A percentile compares a stretch with the other conserved stretches of the same genome.
Evolutionary conservation across 768 basidiomycete species (phyloP).

Genomic region (Cubamyces sp.): DNA sequence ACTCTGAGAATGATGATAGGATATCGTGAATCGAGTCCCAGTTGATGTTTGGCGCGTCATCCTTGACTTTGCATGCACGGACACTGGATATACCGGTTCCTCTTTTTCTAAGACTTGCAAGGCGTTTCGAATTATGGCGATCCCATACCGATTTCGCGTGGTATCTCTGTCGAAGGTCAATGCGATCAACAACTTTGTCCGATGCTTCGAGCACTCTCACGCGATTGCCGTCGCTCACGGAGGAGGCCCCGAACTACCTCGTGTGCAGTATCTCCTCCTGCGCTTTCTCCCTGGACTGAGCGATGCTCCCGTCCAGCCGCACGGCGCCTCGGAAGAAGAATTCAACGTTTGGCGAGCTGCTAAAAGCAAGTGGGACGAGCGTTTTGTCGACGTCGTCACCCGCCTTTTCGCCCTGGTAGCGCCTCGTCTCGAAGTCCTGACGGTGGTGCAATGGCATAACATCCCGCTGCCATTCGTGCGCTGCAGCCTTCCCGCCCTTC

Average conservation of each 20-base stretch:
- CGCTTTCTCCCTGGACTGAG: background rate
- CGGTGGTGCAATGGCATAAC: background rate
- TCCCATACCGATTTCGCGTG: background rate
- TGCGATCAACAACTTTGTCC: background rate
- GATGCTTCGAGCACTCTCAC: background rate
- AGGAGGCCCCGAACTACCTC: background rate
- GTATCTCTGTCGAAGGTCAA: background rate
- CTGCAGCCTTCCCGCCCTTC: background rate
- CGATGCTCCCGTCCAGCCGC: background rate
- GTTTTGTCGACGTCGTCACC: background rate
- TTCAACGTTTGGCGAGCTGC: background rate
- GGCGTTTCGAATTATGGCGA: background rate
- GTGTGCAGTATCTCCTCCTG: background rate
- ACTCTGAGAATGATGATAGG: no score
- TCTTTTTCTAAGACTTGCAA: background rate
- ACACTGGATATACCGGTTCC: background rate
- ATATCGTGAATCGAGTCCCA: no score
- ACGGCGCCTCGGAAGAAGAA: background rate
- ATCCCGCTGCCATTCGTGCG: background rate
- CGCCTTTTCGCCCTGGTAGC: background rate
- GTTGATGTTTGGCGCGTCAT: constrained; percentile 1
- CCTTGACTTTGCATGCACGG: background rate
- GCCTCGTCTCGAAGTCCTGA: background rate
- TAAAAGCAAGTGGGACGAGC: background rate
- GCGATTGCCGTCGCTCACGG: background rate